Percentiles rank a stretch among this genome's conserved stretches.
These are phyloP conservation scores for Opeltia flavorubescens DNA, from an alignment of 495 filamentous ascomycete species.

Conservation along the genomic window DNA sequence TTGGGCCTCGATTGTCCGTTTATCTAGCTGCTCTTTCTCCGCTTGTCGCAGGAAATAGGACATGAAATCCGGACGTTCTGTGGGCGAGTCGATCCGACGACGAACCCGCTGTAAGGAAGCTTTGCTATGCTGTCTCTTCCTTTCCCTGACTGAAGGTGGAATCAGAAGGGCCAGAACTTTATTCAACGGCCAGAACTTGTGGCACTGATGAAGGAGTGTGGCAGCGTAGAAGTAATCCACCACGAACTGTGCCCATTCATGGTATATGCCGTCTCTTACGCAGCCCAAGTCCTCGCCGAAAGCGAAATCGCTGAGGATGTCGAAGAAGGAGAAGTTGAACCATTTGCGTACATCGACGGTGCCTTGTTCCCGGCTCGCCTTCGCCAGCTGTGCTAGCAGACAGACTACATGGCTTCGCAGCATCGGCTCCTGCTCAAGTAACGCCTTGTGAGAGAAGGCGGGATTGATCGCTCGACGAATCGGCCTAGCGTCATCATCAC, in stretches of 20 bases:
- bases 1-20: conserved; percentile 5
- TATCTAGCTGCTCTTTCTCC: conserved; percentile 5
- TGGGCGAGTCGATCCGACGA: conserved; percentile 1
- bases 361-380: conserved; percentile 1
- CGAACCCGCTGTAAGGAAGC: conserved; percentile 5
- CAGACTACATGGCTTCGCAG: conserved; percentile 12
- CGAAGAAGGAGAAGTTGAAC: conserved; percentile 4
- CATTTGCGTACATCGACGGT: conserved; percentile 7
- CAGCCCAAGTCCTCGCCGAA: conserved; percentile 9
- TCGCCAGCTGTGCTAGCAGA: conserved; percentile 1
- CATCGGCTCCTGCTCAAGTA: conserved; percentile 31
- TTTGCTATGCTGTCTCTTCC: conserved; percentile 2
- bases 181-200: conserved; percentile 8
- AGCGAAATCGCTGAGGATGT: conserved; percentile 7
- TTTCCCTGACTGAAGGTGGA: conserved; percentile 3
- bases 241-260: conserved; percentile 9
- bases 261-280: not conserved
- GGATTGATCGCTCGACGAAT: conserved; percentile 28
- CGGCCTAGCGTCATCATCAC: conserved; percentile 17
- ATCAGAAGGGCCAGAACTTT: conserved; percentile 1
- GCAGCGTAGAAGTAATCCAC: conserved; percentile 7
- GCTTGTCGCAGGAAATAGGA: conserved; percentile 4
- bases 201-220: conserved; percentile 6
- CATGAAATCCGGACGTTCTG: conserved; percentile 9
- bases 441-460: conserved; percentile 29